These are phyloP conservation scores for Trichosanthes truncata DNA, from an alignment of 306 rosid genomes.

Conservation along the genomic window DNA sequence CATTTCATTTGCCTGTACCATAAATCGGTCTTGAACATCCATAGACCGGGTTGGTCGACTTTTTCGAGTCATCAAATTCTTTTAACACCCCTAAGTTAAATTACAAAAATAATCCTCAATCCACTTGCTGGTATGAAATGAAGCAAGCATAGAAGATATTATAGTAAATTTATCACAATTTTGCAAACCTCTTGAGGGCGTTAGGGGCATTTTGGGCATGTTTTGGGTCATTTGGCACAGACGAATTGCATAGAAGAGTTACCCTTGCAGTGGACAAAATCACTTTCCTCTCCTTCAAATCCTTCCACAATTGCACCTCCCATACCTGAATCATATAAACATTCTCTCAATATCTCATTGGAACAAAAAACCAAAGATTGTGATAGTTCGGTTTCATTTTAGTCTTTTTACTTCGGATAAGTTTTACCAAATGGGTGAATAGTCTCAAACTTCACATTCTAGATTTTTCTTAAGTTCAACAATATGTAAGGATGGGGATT, in stretches of 20 bases:
- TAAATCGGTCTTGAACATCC: too few relatives aligned
- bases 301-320: constrained; percentile 68
- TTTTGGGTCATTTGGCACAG: constrained; percentile 55
- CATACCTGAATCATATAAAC: constrained; percentile 38
- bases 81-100: not conserved
- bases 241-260: constrained; percentile 55
- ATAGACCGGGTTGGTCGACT: too few relatives aligned
- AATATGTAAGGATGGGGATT: too few relatives aligned
- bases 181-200: constrained; percentile 41
- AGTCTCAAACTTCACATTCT: too few relatives aligned
- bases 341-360: not conserved
- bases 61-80: too few relatives aligned
- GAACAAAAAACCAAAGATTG: too few relatives aligned
- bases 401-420: not conserved
- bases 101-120: not conserved
- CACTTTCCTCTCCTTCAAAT: constrained; percentile 12
- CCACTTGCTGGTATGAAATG: not conserved
- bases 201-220: constrained; percentile 41
- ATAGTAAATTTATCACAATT: not conserved
- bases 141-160: not conserved
- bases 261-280: constrained; percentile 62
- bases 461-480: too few relatives aligned
- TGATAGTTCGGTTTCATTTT: not conserved
- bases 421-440: too few relatives aligned
- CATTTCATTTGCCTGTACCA: too few relatives aligned